These are phyloP conservation scores for Metrosideros polymorpha DNA, from an alignment of 441 rosid genomes.

Conservation along the genomic window DNA sequence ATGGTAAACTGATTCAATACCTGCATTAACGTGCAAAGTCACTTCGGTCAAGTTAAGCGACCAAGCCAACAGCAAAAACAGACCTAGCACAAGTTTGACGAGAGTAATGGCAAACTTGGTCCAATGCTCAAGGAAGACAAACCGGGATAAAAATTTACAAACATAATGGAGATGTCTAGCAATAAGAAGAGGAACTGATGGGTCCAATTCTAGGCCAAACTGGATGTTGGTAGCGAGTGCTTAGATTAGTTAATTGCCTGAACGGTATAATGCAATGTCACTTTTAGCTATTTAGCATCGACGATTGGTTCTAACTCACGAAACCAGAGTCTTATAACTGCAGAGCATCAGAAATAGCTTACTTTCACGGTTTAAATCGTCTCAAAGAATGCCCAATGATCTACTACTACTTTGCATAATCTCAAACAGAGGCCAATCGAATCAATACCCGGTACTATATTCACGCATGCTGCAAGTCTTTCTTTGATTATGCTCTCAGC, in stretches of 20 bases:
- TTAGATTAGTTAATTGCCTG: neutral
- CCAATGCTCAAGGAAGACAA: neutral
- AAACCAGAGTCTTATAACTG: neutral
- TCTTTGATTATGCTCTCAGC: conserved; percentile 64
- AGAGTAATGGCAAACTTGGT: neutral
- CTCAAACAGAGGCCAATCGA: neutral
- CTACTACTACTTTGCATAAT: neutral
- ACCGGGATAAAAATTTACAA: neutral
- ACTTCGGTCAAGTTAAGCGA: neutral
- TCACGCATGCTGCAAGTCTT: conserved; percentile 84
- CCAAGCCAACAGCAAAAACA: neutral
- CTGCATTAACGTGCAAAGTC: conserved; percentile 24
- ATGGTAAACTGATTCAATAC: conserved; percentile 59
- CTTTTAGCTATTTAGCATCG: neutral
- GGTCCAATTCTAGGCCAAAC: neutral
- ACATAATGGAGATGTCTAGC: neutral
- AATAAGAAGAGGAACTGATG: neutral
- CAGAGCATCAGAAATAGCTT: neutral
- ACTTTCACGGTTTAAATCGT: neutral
- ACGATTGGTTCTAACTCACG: neutral
- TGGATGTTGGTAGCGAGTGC: neutral
- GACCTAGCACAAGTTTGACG: neutral
- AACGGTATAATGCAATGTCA: neutral
- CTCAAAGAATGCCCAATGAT: neutral
- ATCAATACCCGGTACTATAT: conserved; percentile 54